Conservation (phyloP, 2,329 filamentous ascomycete species). For the Emericellopsis atlantica region DNA sequence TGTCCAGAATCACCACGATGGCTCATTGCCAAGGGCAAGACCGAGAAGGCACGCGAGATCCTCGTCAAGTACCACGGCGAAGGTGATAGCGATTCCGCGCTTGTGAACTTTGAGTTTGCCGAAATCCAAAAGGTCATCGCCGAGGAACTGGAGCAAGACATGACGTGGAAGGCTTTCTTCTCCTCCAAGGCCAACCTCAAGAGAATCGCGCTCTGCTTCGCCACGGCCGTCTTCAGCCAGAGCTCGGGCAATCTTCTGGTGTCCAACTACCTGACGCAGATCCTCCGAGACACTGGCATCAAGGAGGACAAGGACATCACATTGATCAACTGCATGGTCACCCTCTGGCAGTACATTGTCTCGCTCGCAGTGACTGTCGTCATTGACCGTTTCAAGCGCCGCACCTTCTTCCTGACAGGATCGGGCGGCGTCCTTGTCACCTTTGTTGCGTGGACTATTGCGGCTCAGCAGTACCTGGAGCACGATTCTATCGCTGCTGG, state of each 20-base stretch:
- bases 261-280: conserved; percentile 26
- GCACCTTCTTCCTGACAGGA: conserved; percentile 23
- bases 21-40: conserved; percentile 36
- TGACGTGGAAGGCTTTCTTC: conserved; percentile 28
- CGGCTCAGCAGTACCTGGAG: conserved; percentile 22
- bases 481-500: conserved; percentile 15
- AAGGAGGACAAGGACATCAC: conserved; percentile 23
- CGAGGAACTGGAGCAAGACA: conserved; percentile 28
- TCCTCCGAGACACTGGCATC: conserved; percentile 24
- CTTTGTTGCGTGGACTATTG: conserved; percentile 25
- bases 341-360: conserved; percentile 28
- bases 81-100: conserved; percentile 24
- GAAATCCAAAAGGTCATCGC: conserved; percentile 35
- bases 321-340: conserved; percentile 26
- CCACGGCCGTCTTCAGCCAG: conserved; percentile 25
- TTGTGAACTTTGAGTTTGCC: conserved; percentile 32
- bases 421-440: conserved; percentile 23
- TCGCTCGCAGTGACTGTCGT: conserved; percentile 21
- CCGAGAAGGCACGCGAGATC: conserved; percentile 34
- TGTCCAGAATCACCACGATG: conserved; percentile 49
- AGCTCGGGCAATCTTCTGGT: conserved; percentile 26
- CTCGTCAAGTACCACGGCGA: conserved; percentile 40
- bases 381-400: conserved; percentile 21
- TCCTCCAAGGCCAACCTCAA: conserved; percentile 23
- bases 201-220: conserved; percentile 24